Evolutionary conservation across 2,329 filamentous ascomycete genomes (phyloP), one percentile per base, ranked within the genome.

Genomic region (Anthostomella pinea): DNA sequence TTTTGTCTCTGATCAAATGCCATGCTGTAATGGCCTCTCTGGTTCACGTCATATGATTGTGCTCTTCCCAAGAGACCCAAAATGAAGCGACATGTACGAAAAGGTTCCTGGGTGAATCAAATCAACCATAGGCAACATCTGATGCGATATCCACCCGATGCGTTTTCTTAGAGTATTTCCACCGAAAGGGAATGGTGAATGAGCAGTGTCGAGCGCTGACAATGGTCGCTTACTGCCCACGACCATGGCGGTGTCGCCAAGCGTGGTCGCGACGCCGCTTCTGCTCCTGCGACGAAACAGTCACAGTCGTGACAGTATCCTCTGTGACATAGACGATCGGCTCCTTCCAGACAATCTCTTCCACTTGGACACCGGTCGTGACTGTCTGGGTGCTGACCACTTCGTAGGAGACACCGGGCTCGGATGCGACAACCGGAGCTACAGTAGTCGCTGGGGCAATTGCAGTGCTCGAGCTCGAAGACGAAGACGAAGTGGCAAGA

Each of bases 331-430:
- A 77, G 18, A 79, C 68, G 4, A 70, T 52, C 29, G 74, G 67
- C 59, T 80, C 68, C 34, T 75, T 70, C 70, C 74, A 77, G 9
- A 79, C 57, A 15, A 83, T 68, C 61, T 81, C 72, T 43, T 67
- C 68, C 9, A 83, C 72, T 6, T 69, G 49, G 28, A 67, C 65
- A 33, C 68, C 69, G 7, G 63, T 62, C 13, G 76, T 80, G 30
- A 72, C 43, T 43, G 68, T 79, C 47, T 77, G 59, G 5, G 77
- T 82, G 56, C 70, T 74, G 43, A 66, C 56, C 47, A 68, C 62
- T 35, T 60, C 51, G 39, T 66, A 65, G 11, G 56, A 53, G 6
- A 59, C 53, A 25, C 53, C 51, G 14, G 61, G 59, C 21, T 64
- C 59, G 8, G 60, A 58, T 10, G 54, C 46, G n/a, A 38, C 33